Evolutionary conservation across 805 yeast species (phyloP).

Genomic region (Metschnikowia drakensbergensis): DNA sequence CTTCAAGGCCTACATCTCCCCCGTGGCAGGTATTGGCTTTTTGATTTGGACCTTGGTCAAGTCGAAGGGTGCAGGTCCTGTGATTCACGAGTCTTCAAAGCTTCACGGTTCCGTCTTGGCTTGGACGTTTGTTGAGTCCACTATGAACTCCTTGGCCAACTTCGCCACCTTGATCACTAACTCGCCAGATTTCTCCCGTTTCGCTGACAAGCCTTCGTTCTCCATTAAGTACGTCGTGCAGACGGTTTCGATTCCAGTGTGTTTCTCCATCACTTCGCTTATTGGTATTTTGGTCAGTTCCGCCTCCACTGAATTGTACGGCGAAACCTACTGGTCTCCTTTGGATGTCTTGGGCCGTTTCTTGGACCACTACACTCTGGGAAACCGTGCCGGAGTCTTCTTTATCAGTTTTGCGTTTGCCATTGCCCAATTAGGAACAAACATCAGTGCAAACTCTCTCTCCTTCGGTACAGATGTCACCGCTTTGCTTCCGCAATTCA

Average conservation of each 20-base stretch:
- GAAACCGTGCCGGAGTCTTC: slow-evolving; percentile 78
- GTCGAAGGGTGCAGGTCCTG: slow-evolving; percentile 76
- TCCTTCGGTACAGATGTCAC: slow-evolving; percentile 74
- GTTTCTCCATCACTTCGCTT: slow-evolving; percentile 76
- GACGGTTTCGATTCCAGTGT: slow-evolving; percentile 65
- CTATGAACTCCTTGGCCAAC: slow-evolving; percentile 79
- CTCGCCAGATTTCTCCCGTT: slow-evolving; percentile 87
- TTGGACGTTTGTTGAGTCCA: slow-evolving; percentile 79
- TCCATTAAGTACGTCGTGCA: slow-evolving; percentile 39
- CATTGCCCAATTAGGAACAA: slow-evolving; percentile 74
- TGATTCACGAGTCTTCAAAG: slow-evolving; percentile 51
- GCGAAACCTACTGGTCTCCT: slow-evolving; percentile 78
- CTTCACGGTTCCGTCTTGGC: slow-evolving; percentile 60
- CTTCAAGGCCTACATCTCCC: slow-evolving; percentile 71
- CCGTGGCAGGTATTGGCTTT: slow-evolving; percentile 80
- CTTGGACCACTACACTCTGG: slow-evolving; percentile 45
- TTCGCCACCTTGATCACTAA: slow-evolving; percentile 86
- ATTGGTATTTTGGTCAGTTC: slow-evolving; percentile 84
- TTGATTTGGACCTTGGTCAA: slow-evolving; percentile 79
- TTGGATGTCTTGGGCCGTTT: slow-evolving; percentile 67
- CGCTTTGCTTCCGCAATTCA: slow-evolving; percentile 57
- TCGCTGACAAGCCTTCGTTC: slow-evolving; percentile 50
- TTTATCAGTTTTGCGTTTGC: slow-evolving; percentile 68
- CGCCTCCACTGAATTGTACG: slow-evolving; percentile 65
- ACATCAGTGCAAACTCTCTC: slow-evolving; percentile 67